A percentile compares a stretch with the other conserved stretches of the same genome.
phyloP scores from a whole-genome alignment of 2,329 filamentous ascomycete species.

The Hymenoscyphus scutula region DNA sequence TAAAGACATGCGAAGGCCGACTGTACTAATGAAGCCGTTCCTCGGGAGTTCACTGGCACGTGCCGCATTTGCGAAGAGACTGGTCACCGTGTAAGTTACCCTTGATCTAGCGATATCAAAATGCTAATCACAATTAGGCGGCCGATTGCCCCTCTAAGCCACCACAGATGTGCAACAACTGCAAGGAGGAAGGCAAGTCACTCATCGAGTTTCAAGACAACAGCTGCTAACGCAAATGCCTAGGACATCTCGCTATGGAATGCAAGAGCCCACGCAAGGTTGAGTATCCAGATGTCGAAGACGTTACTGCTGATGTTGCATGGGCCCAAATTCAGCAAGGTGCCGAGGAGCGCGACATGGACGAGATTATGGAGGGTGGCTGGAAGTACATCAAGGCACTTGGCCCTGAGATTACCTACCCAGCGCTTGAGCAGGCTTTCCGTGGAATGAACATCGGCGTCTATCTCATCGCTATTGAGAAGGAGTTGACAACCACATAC shows the following conservation, averaged over 20 bases:
- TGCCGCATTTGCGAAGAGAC: conserved; percentile 57
- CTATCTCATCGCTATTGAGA: conserved; percentile 63
- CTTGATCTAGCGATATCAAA: neutral
- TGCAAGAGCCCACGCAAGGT: conserved; percentile 61
- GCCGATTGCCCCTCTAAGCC: conserved; percentile 62
- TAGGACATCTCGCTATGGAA: conserved; percentile 54
- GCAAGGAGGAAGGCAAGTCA: conserved; percentile 54
- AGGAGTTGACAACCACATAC: conserved; percentile 52
- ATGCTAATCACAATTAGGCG: conserved; percentile 30
- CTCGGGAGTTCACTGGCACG: conserved; percentile 48
- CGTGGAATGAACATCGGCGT: conserved; percentile 52
- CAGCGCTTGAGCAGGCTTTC: conserved; percentile 59
- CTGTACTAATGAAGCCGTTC: conserved; percentile 54
- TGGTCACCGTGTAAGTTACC: conserved; percentile 46
- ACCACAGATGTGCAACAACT: conserved; percentile 58
- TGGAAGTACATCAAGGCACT: conserved; percentile 61
- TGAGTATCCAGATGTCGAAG: conserved; percentile 50
- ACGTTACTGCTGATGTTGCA: conserved; percentile 52
- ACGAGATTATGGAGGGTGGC: conserved; percentile 59
- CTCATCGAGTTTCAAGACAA: neutral
- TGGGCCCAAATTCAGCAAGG: conserved; percentile 56
- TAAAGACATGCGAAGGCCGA: conserved; percentile 60
- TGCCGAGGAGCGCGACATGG: conserved; percentile 53
- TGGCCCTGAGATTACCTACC: conserved; percentile 53
- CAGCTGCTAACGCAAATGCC: neutral